phyloP scores from a whole-genome alignment of 2,329 filamentous ascomycete species.

The Beauveria varroae region DNA sequence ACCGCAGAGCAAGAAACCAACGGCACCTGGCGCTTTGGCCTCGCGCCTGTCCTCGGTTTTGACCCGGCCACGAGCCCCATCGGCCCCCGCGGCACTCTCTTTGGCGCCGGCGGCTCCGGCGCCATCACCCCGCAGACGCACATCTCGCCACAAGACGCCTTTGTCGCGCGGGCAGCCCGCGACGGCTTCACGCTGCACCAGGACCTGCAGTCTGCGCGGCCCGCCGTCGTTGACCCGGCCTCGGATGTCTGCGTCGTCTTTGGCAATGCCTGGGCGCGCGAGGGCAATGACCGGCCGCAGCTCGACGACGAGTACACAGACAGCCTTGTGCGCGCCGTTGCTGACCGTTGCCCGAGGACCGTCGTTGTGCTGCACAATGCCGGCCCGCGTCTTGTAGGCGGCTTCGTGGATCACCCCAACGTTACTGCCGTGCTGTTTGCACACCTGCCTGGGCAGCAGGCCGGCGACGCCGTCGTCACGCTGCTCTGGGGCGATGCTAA shows the following conservation, averaged over 20 bases:
- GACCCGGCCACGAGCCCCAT: constrained; percentile 31
- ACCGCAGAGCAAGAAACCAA: constrained; percentile 27
- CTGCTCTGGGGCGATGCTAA: constrained; percentile 51
- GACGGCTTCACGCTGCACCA: constrained; percentile 53
- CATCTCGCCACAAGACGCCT: constrained; percentile 47
- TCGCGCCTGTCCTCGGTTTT: constrained; percentile 28
- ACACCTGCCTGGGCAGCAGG: constrained; percentile 57
- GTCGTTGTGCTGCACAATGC: constrained; percentile 60
- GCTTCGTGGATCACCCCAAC: constrained; percentile 55
- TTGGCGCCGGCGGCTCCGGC: constrained; percentile 40
- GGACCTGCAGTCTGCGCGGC: constrained; percentile 45
- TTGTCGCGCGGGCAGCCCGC: constrained; percentile 41
- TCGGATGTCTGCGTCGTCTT: constrained; percentile 62
- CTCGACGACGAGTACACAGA: constrained; percentile 62
- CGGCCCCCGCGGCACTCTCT: constrained; percentile 33
- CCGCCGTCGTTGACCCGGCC: constrained; percentile 35
- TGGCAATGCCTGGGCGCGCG: constrained; percentile 62
- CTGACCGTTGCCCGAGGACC: constrained; percentile 51
- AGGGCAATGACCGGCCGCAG: constrained; percentile 57
- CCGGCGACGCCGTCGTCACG: constrained; percentile 46
- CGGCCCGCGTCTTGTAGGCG: constrained; percentile 51
- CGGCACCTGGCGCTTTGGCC: constrained; percentile 28
- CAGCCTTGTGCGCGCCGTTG: constrained; percentile 47
- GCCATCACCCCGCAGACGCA: constrained; percentile 39
- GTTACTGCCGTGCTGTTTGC: constrained; percentile 57